Evolutionary conservation across 2,329 filamentous ascomycete species (phyloP), one percentile per base, ranked within the genome.

Genomic region (Botrytis pseudocinerea): DNA sequence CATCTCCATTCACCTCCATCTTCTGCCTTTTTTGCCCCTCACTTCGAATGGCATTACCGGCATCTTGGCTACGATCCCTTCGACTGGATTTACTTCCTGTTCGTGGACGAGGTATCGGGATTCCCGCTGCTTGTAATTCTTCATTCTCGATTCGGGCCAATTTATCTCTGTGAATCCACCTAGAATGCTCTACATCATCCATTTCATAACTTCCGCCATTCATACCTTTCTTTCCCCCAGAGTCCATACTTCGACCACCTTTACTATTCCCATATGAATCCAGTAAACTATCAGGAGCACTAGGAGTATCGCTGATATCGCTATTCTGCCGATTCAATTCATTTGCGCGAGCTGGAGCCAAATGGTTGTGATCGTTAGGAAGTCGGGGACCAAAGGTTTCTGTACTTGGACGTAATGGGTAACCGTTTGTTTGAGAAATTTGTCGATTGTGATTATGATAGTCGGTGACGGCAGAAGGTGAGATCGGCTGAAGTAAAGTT

Each of bases 101-200:
- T 76, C 89, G 83, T 60, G 70, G 79, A 78, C 85, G 83, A 75
- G 90, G 85, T 74, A 91, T 80, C 69, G 88, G 85, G 77, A 95
- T 90, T 44, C 93, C 93, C 10, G 92, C 92, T 74, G 92, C 92
- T 81, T 94, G 91, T 75, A 96, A 86, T 82, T 96, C 93, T 79
- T 91, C 87, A 77, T 85, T 95, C 82, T 96, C 93, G 77, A 95
- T 96, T 80, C 89, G 89, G 71, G 92, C 93, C 75, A 96, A 83
- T 83, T 95, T 95, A 82, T 96, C 93, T 73, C 93, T 86, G 80
- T 96, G 93, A 78, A 96, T 95, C 93, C 93, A 96, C 81, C 93
- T 91, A 46, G 90, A 92, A 74, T 89, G 86, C 74, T 92, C 90
- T 48, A 85, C 83, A 48, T 85, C 83, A 78, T 71, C 80, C 57